Percentiles rank a stretch among this genome's conserved stretches.
Evolutionary conservation across 441 rosid species (phyloP).

Genomic region (Brassica hybrid): DNA sequence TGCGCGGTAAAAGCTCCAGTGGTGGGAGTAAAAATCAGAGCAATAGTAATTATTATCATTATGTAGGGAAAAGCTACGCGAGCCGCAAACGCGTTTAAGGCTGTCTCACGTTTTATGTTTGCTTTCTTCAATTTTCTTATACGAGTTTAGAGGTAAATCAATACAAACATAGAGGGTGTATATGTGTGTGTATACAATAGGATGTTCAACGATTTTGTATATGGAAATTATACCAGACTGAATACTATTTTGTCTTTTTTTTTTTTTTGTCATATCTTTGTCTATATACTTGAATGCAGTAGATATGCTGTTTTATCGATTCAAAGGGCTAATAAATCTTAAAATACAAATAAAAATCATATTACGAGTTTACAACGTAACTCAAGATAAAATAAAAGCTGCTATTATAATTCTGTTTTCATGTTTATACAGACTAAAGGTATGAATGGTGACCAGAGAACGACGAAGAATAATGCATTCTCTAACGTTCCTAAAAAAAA

Average conservation of each 20-base stretch:
- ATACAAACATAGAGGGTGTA: slow-evolving; percentile 7
- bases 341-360: background rate
- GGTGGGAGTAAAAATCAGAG: slow-evolving; percentile 39
- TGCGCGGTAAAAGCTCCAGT: slow-evolving; percentile 34
- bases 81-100: slow-evolving; percentile 39
- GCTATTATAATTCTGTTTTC: background rate
- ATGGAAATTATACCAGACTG: slow-evolving; percentile 25
- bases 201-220: slow-evolving; percentile 30
- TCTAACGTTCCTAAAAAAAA: too few species aligned
- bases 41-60: slow-evolving; percentile 42
- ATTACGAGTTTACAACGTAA: background rate
- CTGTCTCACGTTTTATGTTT: background rate
- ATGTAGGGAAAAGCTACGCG: slow-evolving; percentile 36
- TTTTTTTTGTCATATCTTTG: too few species aligned
- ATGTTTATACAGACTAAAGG: background rate
- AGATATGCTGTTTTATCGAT: background rate
- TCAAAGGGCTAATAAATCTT: background rate
- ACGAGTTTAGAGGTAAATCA: slow-evolving; percentile 18
- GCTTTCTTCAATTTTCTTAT: background rate
- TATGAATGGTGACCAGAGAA: too few species aligned
- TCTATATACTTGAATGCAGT: background rate
- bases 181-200: slow-evolving; percentile 32
- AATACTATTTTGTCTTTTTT: background rate
- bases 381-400: background rate
- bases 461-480: too few species aligned